Base-by-base conservation (phyloP, 345 rosid species). In the Microthlaspi erraticum region DNA sequence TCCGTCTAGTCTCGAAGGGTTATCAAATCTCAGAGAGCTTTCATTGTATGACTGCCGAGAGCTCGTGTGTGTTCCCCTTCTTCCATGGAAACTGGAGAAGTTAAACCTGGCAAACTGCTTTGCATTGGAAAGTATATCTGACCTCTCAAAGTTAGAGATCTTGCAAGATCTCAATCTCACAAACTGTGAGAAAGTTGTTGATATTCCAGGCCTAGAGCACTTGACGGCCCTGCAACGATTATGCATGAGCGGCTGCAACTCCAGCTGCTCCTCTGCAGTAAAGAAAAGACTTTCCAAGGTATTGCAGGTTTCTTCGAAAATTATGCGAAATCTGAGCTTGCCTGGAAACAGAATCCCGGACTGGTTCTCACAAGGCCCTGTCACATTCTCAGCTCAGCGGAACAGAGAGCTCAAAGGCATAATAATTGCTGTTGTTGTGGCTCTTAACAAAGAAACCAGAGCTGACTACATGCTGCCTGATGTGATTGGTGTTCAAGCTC, bases 261-360 rank as follows among this genome's bases (percentile, higher is more conserved):
- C 62, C 23, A 3, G 0, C 4, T 71, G 26, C 55, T 71, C 69
- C 38, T 0, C 3, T 53, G 54, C 26, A 29, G 54, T 71, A 10
- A 23, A 53, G 70, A 71, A 42, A 71, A 71, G 76, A 33, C 70
- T 62, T 7, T 62, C 70, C 20, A 71, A 71, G 55, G 76, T 71
- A 34, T 10, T 55, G 69, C 76, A 86, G 91, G 88, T 56, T 68
- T 73, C 42, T 64, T 33, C 84, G 64, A 85, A 73, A 78, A 70
- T 71, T 41, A 26, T 87, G 33, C 31, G 38, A 57, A 49, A 73
- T 61, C 73, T 85, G 39, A 83, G 86, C 55, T 71, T 89, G 61
- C 92, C 92, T 13, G 92, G 90, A 50, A 81, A 82, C 46, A 71
- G 59, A 34, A 62, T 87, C 42, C 92, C 92, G 10, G 52, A 67